phyloP scores from a whole-genome alignment of 306 rosid genomes.

The Ormosia semicastrata region DNA sequence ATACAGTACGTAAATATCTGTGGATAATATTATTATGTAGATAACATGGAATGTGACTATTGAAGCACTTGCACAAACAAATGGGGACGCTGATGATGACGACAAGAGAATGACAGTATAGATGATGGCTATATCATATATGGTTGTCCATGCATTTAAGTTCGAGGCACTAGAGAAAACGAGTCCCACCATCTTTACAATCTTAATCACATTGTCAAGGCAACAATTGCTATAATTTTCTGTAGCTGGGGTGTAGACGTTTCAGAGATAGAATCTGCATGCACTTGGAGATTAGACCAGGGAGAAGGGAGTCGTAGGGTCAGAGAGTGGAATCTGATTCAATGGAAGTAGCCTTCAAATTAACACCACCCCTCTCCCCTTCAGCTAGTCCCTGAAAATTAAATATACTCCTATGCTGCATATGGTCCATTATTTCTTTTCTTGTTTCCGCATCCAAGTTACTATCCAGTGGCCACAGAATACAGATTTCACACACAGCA shows the following conservation, averaged over 20 bases:
- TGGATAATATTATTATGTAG: too few species aligned
- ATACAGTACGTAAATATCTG: too few species aligned
- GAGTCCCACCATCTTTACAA: neutral
- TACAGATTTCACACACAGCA: conserved; percentile 9
- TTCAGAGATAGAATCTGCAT: conserved; percentile 25
- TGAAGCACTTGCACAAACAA: conserved; percentile 17
- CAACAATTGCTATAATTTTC: conserved; percentile 7
- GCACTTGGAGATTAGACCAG: conserved; percentile 7
- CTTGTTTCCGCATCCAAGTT: conserved; percentile 53
- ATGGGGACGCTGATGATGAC: conserved; percentile 8
- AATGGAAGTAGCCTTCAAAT: conserved; percentile 29
- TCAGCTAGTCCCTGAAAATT: neutral
- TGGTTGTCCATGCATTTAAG: conserved; percentile 24
- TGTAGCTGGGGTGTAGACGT: conserved; percentile 32
- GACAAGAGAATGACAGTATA: neutral
- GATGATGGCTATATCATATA: conserved; percentile 15
- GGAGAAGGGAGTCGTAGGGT: neutral
- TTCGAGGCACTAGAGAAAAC: conserved; percentile 1
- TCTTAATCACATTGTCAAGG: conserved; percentile 8
- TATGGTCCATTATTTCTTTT: conserved; percentile 35
- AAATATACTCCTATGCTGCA: neutral
- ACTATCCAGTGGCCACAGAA: conserved; percentile 27
- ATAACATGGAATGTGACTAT: neutral
- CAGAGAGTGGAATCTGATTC: conserved; percentile 39
- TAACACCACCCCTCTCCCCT: neutral